These are phyloP conservation scores for Lactifluus piperatus DNA, from an alignment of 768 basidiomycete species.

Conservation along the genomic window DNA sequence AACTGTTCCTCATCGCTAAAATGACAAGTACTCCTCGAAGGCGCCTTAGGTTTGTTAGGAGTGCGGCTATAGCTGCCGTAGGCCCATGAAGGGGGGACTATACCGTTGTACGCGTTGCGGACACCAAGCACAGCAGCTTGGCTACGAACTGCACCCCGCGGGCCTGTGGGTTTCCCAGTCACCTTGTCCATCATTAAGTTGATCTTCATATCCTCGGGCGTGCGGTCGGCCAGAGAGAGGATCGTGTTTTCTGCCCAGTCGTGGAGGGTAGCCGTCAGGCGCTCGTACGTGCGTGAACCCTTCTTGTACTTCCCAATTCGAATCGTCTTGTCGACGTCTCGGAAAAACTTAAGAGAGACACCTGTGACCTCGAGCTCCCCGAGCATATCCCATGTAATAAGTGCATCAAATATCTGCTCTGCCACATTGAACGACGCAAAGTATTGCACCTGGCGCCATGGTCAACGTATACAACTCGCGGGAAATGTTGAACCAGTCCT, in stretches of 20 bases:
- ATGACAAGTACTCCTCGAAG: background rate
- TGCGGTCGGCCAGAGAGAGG: background rate
- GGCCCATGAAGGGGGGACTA: slow-evolving; percentile 8
- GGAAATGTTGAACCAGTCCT: background rate
- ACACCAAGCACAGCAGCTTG: slow-evolving; percentile 1
- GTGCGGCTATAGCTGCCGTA: background rate
- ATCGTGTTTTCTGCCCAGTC: slow-evolving; percentile 1
- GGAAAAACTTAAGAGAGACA: slow-evolving; percentile 24
- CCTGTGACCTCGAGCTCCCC: slow-evolving; percentile 22
- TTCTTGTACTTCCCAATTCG: background rate
- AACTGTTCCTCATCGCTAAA: background rate
- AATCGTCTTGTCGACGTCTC: background rate
- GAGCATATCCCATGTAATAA: slow-evolving; percentile 22
- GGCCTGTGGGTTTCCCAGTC: background rate
- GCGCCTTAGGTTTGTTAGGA: background rate
- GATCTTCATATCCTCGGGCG: background rate
- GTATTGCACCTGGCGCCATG: slow-evolving; percentile 23
- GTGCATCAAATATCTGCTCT: slow-evolving; percentile 26
- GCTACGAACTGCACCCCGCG: slow-evolving; percentile 5
- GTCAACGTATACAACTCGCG: background rate
- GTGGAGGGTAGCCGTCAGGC: background rate
- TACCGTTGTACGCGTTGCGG: background rate
- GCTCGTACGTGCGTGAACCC: background rate
- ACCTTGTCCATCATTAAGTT: background rate
- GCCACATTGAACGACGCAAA: slow-evolving; percentile 25